phyloP scores from a whole-genome alignment of 257 asterid species.

The Jacaranda mimosifolia region DNA sequence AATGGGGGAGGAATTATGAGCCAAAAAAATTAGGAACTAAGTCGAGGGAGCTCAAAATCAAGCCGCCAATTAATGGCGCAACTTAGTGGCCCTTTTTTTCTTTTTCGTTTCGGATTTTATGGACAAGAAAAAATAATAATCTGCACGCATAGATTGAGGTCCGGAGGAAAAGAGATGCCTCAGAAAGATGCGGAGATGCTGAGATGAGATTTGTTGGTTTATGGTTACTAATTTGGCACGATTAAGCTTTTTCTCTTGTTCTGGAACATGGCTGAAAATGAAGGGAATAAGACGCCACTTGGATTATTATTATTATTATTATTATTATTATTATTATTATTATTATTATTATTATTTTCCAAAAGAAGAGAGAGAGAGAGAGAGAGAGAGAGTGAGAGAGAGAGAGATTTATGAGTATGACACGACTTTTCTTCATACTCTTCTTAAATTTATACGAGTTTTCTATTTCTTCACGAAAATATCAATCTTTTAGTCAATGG shows the following conservation, averaged over 20 bases:
- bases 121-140: neutral
- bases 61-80: conserved; percentile 32
- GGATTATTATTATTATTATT: too few species aligned
- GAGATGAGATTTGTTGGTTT: conserved; percentile 32
- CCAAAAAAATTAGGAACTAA: conserved; percentile 22
- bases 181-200: conserved; percentile 54
- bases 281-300: neutral
- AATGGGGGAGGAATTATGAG: conserved; percentile 36
- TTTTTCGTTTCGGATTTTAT: neutral
- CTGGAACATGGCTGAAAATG: neutral
- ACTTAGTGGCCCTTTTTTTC: neutral
- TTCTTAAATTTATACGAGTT: neutral
- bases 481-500: neutral
- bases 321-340: too few species aligned
- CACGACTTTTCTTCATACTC: neutral
- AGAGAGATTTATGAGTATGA: too few species aligned
- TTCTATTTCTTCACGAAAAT: neutral
- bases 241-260: neutral
- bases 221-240: neutral
- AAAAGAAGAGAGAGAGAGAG: too few species aligned
- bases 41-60: conserved; percentile 5
- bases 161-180: conserved; percentile 23
- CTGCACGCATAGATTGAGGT: conserved; percentile 8
- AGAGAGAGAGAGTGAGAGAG: too few species aligned
- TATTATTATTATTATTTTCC: too few species aligned